These are phyloP conservation scores for Mycena olivaceomarginata DNA, from an alignment of 768 basidiomycete species.

Conservation along the genomic window DNA sequence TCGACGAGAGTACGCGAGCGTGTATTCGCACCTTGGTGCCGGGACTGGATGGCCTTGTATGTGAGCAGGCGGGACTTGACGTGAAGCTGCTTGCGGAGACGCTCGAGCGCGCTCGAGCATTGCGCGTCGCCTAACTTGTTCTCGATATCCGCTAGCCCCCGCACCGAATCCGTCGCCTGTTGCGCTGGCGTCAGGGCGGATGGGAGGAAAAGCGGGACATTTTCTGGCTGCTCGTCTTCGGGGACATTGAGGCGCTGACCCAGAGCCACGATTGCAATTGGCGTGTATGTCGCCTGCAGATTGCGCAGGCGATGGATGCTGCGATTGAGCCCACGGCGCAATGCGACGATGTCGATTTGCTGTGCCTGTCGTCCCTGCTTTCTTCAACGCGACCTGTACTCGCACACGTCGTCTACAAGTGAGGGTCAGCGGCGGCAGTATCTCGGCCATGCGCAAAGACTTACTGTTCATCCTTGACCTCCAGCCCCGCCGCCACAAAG, in stretches of 20 bases:
- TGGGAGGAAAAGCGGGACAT: conserved; percentile 42
- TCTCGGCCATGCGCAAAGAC: neutral
- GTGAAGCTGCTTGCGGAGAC: conserved; percentile 37
- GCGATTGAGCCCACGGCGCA: neutral
- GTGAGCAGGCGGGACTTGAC: no score
- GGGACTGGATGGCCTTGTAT: no score
- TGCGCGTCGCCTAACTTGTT: conserved; percentile 44
- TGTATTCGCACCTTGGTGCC: no score
- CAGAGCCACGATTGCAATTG: neutral
- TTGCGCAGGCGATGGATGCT: conserved; percentile 10
- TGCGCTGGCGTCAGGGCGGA: conserved; percentile 27
- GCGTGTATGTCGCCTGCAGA: conserved; percentile 25
- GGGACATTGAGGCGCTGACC: neutral
- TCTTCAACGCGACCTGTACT: neutral
- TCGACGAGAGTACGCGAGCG: no score
- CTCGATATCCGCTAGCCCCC: conserved; percentile 43
- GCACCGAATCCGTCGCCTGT: conserved; percentile 14
- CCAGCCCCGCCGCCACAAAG: conserved; percentile 3
- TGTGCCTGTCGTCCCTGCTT: no score
- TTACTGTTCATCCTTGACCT: conserved; percentile 28
- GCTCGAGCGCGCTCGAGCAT: conserved; percentile 39
- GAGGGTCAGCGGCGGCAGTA: neutral
- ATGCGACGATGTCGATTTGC: neutral
- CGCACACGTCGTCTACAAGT: neutral
- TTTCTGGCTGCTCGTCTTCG: conserved; percentile 24